Percentiles rank a stretch among this genome's conserved stretches.
Conservation (phyloP, 2,329 filamentous ascomycete species). For the Claviceps maximensis region DNA sequence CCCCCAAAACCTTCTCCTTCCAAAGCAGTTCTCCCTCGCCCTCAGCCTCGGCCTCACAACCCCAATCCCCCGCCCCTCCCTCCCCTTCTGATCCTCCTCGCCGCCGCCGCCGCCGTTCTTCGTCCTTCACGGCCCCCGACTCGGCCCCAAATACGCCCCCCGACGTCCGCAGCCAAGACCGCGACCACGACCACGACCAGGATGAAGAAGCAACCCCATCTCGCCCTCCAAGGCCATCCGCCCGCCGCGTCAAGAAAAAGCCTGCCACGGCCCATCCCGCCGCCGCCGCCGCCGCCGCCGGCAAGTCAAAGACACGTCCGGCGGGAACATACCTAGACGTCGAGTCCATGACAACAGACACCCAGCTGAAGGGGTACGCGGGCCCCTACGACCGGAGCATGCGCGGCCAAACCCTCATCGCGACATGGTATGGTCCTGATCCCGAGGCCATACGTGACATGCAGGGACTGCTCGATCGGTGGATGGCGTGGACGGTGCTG, state of each 20-base stretch:
- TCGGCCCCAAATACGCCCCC: not conserved
- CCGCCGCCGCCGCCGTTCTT: conserved; percentile 6
- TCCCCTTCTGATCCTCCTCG: conserved; percentile 3
- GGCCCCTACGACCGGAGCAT: conserved; percentile 23
- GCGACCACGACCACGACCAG: conserved; percentile 7
- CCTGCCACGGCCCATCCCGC: not conserved
- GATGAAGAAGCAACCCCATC: conserved; percentile 9
- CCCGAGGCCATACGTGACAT: conserved; percentile 20
- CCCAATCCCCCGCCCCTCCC: not conserved
- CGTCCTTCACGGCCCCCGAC: conserved; percentile 15
- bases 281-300: not conserved
- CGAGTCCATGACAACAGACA: conserved; percentile 21
- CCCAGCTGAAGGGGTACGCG: conserved; percentile 19
- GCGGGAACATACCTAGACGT: conserved; percentile 17
- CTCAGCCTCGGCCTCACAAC: conserved; percentile 1
- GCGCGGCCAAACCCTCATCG: conserved; percentile 21
- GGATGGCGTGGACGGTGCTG: conserved; percentile 26
- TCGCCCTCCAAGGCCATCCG: not conserved
- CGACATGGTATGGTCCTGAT: conserved; percentile 30
- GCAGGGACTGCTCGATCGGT: conserved; percentile 27
- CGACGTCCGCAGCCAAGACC: conserved; percentile 9
- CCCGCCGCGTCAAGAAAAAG: not conserved
- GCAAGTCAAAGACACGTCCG: not conserved
- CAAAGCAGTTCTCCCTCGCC: conserved; percentile 10
- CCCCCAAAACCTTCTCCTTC: conserved; percentile 22